Evolutionary conservation across 306 rosid species (phyloP), one percentile per base, ranked within the genome.

Genomic region (Vigna unguiculata): DNA sequence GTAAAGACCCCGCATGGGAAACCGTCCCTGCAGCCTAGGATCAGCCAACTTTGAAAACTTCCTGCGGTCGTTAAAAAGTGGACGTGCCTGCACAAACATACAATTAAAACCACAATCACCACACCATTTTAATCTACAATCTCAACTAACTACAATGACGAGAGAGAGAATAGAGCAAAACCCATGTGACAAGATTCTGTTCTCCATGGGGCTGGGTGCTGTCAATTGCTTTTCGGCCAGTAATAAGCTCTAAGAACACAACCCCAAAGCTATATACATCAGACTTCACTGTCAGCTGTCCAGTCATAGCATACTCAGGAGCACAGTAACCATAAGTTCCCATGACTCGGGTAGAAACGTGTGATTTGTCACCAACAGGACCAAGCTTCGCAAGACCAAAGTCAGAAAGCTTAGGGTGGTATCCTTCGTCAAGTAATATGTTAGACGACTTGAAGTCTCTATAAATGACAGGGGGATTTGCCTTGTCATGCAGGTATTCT

Each of bases 351-450:
- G 97, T 93, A 71, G 96, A 93, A 83, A 93, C 96, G 34, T 93
- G 97, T 16, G 97, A 93, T 82, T 93, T 93, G 83, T 93, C 96
- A 65, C 96, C 97, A 4, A 88, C 88, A 21, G 97, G 97, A 80
- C 97, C 97, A 63, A 93, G 97, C 87, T 93, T 93, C 12, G 97
- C 97, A 60, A 93, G 97, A 71, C 97, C 97, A 75, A 93, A 93
- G 83, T 93, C 97, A 76, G 97, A 93, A 82, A 93, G 97, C 83
- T 87, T 93, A 25, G 97, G 97, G 41, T 87, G 94, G 78, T 61
- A 93, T 73, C 88, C 96, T 85, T 93, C 96, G 7, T 90, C 96
- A 63, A 93, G 82, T 82, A 93, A 93, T 81, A 93, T 93, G 74
- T 93, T 93, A 43, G 97, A 93, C 58, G 97, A 93, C 76, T 93